Evolutionary conservation across 2,329 filamentous ascomycete species (phyloP), one percentile per base, ranked within the genome.

Genomic region (Atkinsonella hypoxylon): DNA sequence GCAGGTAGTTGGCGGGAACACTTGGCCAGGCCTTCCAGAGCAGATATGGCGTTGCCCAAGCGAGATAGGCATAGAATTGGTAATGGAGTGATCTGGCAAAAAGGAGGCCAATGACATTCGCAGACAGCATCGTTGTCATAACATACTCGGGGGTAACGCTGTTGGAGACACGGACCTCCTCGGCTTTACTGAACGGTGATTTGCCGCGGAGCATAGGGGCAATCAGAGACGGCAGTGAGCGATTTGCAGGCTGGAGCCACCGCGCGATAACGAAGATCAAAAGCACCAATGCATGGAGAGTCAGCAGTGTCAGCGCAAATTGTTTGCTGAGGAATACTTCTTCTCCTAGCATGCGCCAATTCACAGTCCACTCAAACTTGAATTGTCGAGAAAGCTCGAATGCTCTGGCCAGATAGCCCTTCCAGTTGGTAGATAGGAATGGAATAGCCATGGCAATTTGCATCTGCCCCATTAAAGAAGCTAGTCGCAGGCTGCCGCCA

Each of bases 311-410:
- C 17, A 83, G 58, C 26, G 89, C 80, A 63, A 95, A 94, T 2
- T 70, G 64, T 53, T 71, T 78, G 57, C 75, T 77, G 45, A 94
- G 76, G 60, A 98, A 98, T 0, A 71, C 67, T 7, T 86, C 79
- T 67, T 96, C 89, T 15, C 86, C 83, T n/a, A 96, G 70, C 64
- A 97, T 97, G 49, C 90, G 82, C 93, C 93, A 98, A 67, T 98
- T 98, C 58, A 98, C 93, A 0, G 93, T 98, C 93, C 93, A 98
- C 69, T 91, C 89, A 74, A 91, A 97, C 60, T 95, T 76, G 70
- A 98, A 98, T 59, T 88, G 82, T 50, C 93, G 78, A 45, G 87
- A 89, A 52, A 98, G 77, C 70, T 98, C 89, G 63, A 98, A 98
- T 0, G 93, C 89, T 55, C 86, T 77, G 45, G 79, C 78, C 17